A percentile compares a stretch with the other conserved stretches of the same genome.
phyloP scores from a whole-genome alignment of 176 grass and related monocot genomes.

The Bolboschoenus planiculmis region DNA sequence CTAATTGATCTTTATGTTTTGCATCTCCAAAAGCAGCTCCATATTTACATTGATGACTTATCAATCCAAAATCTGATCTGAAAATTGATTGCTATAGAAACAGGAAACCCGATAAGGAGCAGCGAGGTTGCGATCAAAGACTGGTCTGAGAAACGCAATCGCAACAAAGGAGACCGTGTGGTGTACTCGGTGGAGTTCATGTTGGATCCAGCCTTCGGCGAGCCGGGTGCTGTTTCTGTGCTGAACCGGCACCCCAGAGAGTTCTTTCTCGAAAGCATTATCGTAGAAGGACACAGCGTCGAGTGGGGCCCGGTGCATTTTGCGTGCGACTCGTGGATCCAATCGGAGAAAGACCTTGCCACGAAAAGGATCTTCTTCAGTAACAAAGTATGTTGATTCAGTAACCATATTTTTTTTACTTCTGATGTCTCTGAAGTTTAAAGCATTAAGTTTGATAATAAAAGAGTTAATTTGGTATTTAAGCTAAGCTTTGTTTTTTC shows the following conservation, averaged over 20 bases:
- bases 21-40: constrained; percentile 11
- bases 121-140: constrained; percentile 58
- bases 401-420: constrained; percentile 6
- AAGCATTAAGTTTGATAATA: neutral
- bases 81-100: constrained; percentile 32
- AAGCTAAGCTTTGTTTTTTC: neutral
- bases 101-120: constrained; percentile 48
- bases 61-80: neutral
- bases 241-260: constrained; percentile 72
- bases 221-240: constrained; percentile 66
- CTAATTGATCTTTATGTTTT: constrained; percentile 9
- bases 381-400: constrained; percentile 52
- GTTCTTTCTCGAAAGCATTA: constrained; percentile 90
- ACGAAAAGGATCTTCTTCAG: constrained; percentile 81
- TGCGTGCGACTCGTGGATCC: constrained; percentile 85
- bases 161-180: constrained; percentile 63
- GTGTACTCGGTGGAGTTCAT: constrained; percentile 87
- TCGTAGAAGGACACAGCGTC: constrained; percentile 58
- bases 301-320: constrained; percentile 64
- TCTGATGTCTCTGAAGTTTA: neutral
- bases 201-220: constrained; percentile 61
- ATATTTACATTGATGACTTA: constrained; percentile 15
- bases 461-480: neutral
- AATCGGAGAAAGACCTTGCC: constrained; percentile 57
- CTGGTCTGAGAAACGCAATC: constrained; percentile 60